Base-by-base conservation (phyloP, 192 early-diverging fungal genomes). In the Coemansia sp. region DNA sequence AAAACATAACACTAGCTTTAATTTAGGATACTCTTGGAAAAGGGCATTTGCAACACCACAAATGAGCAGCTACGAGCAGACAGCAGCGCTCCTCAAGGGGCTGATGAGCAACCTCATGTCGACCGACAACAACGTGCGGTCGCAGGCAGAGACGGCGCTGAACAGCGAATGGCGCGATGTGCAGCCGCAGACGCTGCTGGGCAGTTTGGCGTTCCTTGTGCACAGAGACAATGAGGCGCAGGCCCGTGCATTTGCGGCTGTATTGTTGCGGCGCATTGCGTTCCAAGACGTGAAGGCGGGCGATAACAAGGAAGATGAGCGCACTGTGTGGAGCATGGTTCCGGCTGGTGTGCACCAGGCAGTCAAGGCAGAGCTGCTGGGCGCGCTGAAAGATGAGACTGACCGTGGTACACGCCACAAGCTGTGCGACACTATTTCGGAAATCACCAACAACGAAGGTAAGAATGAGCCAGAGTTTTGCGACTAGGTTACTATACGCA, bases 401-500 rank as follows among this genome's bases (percentile, higher is more conserved):
- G 88, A 87, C 58, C 70, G 80, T 62, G 79, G 80, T 10, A 88
- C 92, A 23, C 87, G 95, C 45, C 89, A 95, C 76, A 99, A 98
- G 83, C 84, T 98, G 51, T 93, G 90, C 72, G 96, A 98, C 75
- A 91, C 94, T 22, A 90, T 97, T 70, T 81, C 95, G 14, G 94
- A 98, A 67, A 84, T 99, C 50, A 87, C 90, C 63, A 87, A 86
- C 69, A 53, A 76, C 65, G 69, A 75, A 56, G 69, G 77, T 75
- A 71, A 82, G 84, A 52, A 52, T 22, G 25, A 17, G 22, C 37
- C 21, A 14, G 47, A 39, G 35, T 69, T 50, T 61, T 27, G 52
- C 24, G 32, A 8, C 1, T 35, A 35, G 32, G 27, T 29, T 29
- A 29, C 27, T 29, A 29, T 29, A 29, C 27, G 27, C 27, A 6